Evolutionary conservation across 2,329 filamentous ascomycete species (phyloP), one percentile per base, ranked within the genome.

Genomic region (Colletotrichum brevisporum): DNA sequence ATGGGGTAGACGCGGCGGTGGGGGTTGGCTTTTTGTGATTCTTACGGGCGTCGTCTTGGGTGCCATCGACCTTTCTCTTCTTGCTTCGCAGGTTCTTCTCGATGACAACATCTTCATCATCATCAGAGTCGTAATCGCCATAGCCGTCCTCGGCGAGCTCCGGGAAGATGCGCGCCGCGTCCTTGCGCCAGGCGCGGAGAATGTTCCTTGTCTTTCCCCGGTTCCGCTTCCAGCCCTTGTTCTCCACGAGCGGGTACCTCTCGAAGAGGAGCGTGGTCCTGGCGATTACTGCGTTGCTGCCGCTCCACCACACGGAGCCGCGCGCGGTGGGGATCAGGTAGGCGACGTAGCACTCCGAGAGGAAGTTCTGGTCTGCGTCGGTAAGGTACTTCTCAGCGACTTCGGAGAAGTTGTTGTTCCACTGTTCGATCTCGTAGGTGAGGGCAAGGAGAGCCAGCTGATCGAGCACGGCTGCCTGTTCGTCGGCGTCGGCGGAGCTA

Each of bases 271-370:
- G 55, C 24, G 21, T 9, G 13, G 6, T 56, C 1, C 18, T 52
- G 15, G 62, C 56, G n/a, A 31, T 26, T 3, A 8, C 5, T 8
- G 36, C 51, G 26, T 69, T 66, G n/a, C 61, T 45, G 24, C 16
- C 50, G 8, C 61, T 55, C 62, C 67, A 69, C 67, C 62, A 69
- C 3, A 69, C 18, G 5, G 62, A 67, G 6, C 31, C 31, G 10
- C 6, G 43, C 12, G 55, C 62, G 2, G 50, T 18, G 18, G 67
- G 67, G 51, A 61, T 61, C 15, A 69, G n/a, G 21, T 69, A 56
- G 31, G 50, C 27, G 9, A 26, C 43, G 8, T 51, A 67, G 4
- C 9, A 60, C 18, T 27, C 6, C 6, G 50, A 45, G 6, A 69
- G 36, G 15, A 67, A 10, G 4, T 48, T 18, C 15, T 69, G 62